phyloP scores from a whole-genome alignment of 1,284 basidiomycete species.

The Tausonia pullulans region DNA sequence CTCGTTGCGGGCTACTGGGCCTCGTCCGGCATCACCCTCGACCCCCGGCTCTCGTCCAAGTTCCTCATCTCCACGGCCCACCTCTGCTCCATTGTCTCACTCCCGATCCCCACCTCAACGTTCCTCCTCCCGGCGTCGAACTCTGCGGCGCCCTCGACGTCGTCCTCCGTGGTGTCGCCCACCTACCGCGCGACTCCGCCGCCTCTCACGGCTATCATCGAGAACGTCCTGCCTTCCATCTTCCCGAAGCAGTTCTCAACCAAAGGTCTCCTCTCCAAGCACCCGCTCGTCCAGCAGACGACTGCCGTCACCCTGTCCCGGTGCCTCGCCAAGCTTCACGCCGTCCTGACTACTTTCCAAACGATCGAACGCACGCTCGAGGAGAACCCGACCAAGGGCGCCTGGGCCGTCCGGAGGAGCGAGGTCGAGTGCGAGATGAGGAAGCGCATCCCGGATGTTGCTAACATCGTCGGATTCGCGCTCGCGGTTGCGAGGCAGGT shows the following conservation, averaged over 20 bases:
- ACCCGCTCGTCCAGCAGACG: conserved; percentile 63
- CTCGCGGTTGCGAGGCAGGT: conserved; percentile 35
- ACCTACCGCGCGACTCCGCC: conserved; percentile 59
- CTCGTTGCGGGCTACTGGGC: conserved; percentile 73
- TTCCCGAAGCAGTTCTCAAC: conserved; percentile 59
- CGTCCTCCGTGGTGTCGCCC: conserved; percentile 26
- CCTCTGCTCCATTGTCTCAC: conserved; percentile 60
- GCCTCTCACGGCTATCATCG: conserved; percentile 53
- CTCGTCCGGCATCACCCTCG: conserved; percentile 59
- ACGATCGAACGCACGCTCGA: conserved; percentile 47
- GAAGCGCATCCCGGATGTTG: conserved; percentile 66
- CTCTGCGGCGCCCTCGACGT: conserved; percentile 18
- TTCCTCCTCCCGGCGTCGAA: conserved; percentile 43
- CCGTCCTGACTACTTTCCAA: conserved; percentile 45
- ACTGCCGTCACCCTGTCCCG: conserved; percentile 62
- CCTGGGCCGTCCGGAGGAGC: conserved; percentile 51
- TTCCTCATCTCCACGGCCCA: conserved; percentile 84
- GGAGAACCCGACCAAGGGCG: conserved; percentile 52
- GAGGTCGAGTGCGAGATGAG: conserved; percentile 68
- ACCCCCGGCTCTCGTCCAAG: conserved; percentile 72
- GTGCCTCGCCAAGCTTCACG: conserved; percentile 56
- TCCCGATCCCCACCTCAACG: conserved; percentile 54
- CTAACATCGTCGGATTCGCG: conserved; percentile 66
- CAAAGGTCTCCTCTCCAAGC: conserved; percentile 56
- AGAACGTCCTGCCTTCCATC: conserved; percentile 62